Conservation (phyloP, 2,329 filamentous ascomycete species). For the Tolypocladium sp. region DNA sequence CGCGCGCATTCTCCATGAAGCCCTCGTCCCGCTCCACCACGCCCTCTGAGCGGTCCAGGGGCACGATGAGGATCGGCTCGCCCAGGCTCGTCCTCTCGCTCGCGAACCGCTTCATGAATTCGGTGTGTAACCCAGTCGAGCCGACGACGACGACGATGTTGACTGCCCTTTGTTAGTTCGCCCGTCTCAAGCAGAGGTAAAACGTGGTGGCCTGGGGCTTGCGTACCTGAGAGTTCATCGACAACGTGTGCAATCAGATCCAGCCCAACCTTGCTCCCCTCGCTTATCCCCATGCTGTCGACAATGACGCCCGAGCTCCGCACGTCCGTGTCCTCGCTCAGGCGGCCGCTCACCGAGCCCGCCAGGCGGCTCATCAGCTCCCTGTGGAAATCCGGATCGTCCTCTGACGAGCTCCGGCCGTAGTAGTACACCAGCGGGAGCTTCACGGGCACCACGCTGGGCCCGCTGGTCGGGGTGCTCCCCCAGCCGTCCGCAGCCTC, state of each 20-base stretch:
- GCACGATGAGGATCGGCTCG: conserved; percentile 66
- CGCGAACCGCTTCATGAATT: conserved; percentile 62
- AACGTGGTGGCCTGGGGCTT: neutral
- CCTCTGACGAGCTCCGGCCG: conserved; percentile 63
- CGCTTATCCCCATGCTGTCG: conserved; percentile 67
- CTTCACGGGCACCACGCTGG: conserved; percentile 82
- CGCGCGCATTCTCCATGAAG: conserved; percentile 65
- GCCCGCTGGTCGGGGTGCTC: conserved; percentile 81
- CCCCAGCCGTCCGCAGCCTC: conserved; percentile 76
- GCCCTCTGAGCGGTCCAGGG: conserved; percentile 77
- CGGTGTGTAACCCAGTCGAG: conserved; percentile 64
- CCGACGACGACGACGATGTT: conserved; percentile 78
- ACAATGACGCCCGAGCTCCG: conserved; percentile 73
- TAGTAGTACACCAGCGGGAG: conserved; percentile 87
- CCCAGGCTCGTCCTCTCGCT: conserved; percentile 45
- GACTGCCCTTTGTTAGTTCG: conserved; percentile 42
- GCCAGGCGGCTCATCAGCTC: conserved; percentile 68
- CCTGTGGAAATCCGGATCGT: conserved; percentile 64
- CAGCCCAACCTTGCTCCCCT: conserved; percentile 55
- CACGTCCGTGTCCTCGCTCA: conserved; percentile 66
- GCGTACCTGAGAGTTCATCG: conserved; percentile 41
- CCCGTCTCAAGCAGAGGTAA: neutral
- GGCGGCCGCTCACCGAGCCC: conserved; percentile 64
- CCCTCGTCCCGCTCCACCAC: conserved; percentile 66
- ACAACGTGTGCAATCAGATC: conserved; percentile 74